These are phyloP conservation scores for Aspergillus sp. DNA, from an alignment of 2,329 filamentous ascomycete genomes.

Conservation along the genomic window DNA sequence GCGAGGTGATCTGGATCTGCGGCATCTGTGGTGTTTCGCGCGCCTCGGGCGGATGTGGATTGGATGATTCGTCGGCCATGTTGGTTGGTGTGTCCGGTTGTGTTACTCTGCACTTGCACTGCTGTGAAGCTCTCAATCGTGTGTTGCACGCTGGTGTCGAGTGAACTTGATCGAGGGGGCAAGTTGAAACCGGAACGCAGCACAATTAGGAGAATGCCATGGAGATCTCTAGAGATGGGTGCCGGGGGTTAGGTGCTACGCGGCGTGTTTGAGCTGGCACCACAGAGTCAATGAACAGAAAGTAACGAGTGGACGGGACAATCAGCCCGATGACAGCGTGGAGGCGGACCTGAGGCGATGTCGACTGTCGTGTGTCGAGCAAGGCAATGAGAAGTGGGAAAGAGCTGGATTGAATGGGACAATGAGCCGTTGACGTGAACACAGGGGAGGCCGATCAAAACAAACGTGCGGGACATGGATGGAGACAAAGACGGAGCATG, in stretches of 20 bases:
- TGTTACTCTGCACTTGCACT: not conserved
- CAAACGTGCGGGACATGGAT: not conserved
- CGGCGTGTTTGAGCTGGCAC: too few species aligned
- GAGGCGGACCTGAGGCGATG: not conserved
- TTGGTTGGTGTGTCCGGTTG: not conserved
- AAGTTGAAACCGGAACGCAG: too few species aligned
- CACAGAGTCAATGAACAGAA: not conserved
- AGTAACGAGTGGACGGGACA: slow-evolving; percentile 8
- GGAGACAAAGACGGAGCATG: too few species aligned
- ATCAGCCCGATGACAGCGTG: not conserved
- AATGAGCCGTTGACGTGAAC: not conserved
- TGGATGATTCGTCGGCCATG: slow-evolving; percentile 12
- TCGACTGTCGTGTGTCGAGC: not conserved
- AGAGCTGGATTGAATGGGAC: not conserved
- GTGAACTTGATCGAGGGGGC: too few species aligned
- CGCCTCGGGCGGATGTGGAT: slow-evolving; percentile 5
- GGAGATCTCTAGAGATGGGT: too few species aligned
- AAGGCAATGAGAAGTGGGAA: not conserved
- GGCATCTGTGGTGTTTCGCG: slow-evolving; percentile 43
- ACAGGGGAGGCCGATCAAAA: not conserved
- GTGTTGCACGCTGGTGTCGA: not conserved
- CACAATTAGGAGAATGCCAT: too few species aligned
- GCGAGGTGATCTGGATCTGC: slow-evolving; percentile 64
- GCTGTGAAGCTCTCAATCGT: not conserved
- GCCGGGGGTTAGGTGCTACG: too few species aligned